Evolutionary conservation across 2,329 filamentous ascomycete genomes (phyloP), one percentile per base, ranked within the genome.

Genomic region (Blastomyces parvus): DNA sequence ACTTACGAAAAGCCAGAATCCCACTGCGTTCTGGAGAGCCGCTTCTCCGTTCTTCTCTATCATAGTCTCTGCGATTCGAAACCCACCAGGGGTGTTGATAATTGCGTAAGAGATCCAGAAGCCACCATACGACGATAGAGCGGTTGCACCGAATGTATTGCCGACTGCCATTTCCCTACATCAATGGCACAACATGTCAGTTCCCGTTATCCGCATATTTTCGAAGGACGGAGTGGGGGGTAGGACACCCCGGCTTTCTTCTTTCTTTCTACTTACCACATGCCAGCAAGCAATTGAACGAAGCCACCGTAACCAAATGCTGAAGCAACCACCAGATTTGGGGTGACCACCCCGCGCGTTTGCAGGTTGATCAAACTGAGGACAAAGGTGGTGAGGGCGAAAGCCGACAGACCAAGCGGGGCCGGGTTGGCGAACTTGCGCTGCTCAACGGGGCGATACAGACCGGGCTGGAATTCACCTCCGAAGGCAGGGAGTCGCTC

Each of bases 101-200:
- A 92, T 87, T 66, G 80, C 89, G 70, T 90, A 88, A 14, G 81
- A 80, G 71, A 93, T 84, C 90, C 90, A 93, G 82, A 93, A 93
- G 66, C 89, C 89, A 69, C 90, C 89, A 72, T 90, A 93, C 0
- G 89, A 92, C 11, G 88, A 89, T 63, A 93, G 79, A 25, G 89
- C 88, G 30, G 89, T 92, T 61, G 88, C 89, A 81, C 89, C 89
- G 68, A 93, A 92, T 13, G 90, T 93, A 81, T 93, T 93, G 63
- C 89, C 89, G n/a, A 90, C 82, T 44, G 89, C 88, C 84, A 93
- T 90, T 79, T 93, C 89, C 88, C 88, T 90, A 66, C 61, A 40
- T 50, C 57, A 38, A 38, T 38, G 19, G 25, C 50, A 46, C 19
- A 19, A 59, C 3, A 25, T 60, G 36, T 62, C 19, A 19, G 59